These are phyloP conservation scores for Huiozyma sinensis DNA, from an alignment of 805 yeast species.

Conservation along the genomic window DNA sequence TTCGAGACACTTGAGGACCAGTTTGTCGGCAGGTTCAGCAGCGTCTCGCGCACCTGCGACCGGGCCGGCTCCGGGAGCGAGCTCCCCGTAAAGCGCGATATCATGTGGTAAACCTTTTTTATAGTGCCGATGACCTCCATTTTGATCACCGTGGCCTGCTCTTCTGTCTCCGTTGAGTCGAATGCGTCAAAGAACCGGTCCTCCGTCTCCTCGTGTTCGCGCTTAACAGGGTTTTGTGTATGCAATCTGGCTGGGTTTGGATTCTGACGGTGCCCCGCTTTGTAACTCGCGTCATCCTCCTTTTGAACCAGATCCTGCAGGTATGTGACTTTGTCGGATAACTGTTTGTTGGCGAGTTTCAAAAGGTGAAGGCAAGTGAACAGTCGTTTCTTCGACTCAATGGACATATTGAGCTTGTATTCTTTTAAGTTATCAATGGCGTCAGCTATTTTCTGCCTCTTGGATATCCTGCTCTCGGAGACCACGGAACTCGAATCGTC, in stretches of 20 bases:
- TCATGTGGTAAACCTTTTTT: conserved; percentile 74
- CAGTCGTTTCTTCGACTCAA: conserved; percentile 65
- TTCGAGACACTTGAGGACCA: conserved; percentile 43
- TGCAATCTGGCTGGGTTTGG: conserved; percentile 2
- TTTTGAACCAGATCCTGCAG: conserved; percentile 48
- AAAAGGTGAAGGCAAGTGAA: conserved; percentile 72
- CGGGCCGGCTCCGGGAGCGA: conserved; percentile 72
- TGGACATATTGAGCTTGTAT: conserved; percentile 33
- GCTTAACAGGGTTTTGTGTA: conserved; percentile 3
- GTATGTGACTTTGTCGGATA: conserved; percentile 53
- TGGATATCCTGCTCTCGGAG: conserved; percentile 8
- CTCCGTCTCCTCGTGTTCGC: conserved; percentile 15
- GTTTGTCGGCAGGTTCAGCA: conserved; percentile 63
- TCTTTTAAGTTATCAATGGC: conserved; percentile 30
- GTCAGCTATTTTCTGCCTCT: conserved; percentile 29
- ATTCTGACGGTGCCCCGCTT: conserved; percentile 6
- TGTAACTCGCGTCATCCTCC: conserved; percentile 24
- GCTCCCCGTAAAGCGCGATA: conserved; percentile 74
- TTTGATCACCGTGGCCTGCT: conserved; percentile 39
- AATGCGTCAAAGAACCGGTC: conserved; percentile 29
- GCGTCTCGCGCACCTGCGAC: conserved; percentile 65
- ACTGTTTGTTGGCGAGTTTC: conserved; percentile 69
- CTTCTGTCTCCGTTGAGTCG: conserved; percentile 16
- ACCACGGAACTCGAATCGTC: not conserved
- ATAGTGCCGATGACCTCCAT: conserved; percentile 82